Base-by-base conservation (phyloP, 495 filamentous ascomycete species). In the Echria macrotheca region DNA sequence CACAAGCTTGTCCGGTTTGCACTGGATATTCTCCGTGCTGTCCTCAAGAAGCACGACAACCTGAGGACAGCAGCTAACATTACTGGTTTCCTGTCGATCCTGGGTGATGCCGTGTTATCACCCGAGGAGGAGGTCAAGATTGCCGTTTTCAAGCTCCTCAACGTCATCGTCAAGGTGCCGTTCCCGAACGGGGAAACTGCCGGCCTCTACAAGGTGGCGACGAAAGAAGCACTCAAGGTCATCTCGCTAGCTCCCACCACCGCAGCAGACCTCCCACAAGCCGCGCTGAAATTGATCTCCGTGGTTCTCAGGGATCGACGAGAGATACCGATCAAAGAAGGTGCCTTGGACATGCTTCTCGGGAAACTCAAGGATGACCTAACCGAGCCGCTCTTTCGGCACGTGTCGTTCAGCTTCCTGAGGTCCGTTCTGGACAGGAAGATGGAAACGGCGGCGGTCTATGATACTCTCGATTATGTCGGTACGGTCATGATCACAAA, bases 401-500 rank as follows among this genome's bases (percentile, higher is more conserved):
- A 93, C 46, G 76, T 91, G 28, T 87, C 87, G 0, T 98, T 96
- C 74, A 95, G 88, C 61, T 96, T 98, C 62, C 73, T 98, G 22
- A 80, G 86, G 40, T 84, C 86, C 1, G 81, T 97, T 32, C 79
- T 97, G 67, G 81, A 84, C 18, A 77, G 89, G 19, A 95, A 87
- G 64, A 73, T 96, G 40, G 74, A 95, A 47, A 89, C 94, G 38
- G 79, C 90, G 1, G 81, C 86, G 39, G 82, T 97, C 40, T 98
- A 97, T 64, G 91, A 97, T 55, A 81, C 86, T 11, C 77, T 95
- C 42, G 93, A 98, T 58, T 77, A 84, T 54, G 82, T 96, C 25
- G 86, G 87, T 19, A 80, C 75, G n/a, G 84, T 97, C 67, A 95
- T 97, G 91, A 87, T 98, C 49, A 96, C 86, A 19, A 96, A 96